Evolutionary conservation across 2,329 filamentous ascomycete genomes (phyloP), one percentile per base, ranked within the genome.

Genomic region (Colletotrichum tamarilloi): DNA sequence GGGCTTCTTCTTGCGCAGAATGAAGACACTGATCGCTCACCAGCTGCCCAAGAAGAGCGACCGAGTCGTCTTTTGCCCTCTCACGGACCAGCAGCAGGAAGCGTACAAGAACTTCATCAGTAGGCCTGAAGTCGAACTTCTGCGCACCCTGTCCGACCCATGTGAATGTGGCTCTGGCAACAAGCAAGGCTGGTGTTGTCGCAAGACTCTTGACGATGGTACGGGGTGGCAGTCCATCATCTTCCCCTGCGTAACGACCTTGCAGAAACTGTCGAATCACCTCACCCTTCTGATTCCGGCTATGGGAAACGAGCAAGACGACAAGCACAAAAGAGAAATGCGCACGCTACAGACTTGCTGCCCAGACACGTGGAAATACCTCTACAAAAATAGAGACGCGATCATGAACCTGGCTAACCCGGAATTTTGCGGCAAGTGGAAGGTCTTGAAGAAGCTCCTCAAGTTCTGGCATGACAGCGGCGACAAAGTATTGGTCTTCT

Each of bases 401-500:
- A 92, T 98, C 72, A 83, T 94, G 63, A 93, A 93, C 77, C 92
- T 95, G 63, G 92, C 95, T 1, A 95, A 98, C 77, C 93, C 94
- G 0, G 93, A 97, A 70, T 98, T 95, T 76, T 99, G 97, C 79
- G 97, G 97, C 4, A 99, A 99, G 82, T 99, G 97, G 97, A 95
- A 94, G 79, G 91, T 99, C 1, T 82, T 99, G 35, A 94, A 92
- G 81, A 95, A 94, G 77, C 86, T 99, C 4, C 88, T 99, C 7
- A 92, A 92, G 68, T 96, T 97, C 81, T 99, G 97, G 97, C 91
- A 98, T 79, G 87, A 89, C 16, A 95, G 93, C 78, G 94, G 95
- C 16, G 95, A 98, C 83, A 99, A 98, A 82, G 97, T 98, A 0
- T 88, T 99, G 0, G 93, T 99, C 2, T 99, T 99, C 81, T 97